Evolutionary conservation across 495 filamentous ascomycete genomes (phyloP).

Genomic region (Aspergillus saccharolyticus): DNA sequence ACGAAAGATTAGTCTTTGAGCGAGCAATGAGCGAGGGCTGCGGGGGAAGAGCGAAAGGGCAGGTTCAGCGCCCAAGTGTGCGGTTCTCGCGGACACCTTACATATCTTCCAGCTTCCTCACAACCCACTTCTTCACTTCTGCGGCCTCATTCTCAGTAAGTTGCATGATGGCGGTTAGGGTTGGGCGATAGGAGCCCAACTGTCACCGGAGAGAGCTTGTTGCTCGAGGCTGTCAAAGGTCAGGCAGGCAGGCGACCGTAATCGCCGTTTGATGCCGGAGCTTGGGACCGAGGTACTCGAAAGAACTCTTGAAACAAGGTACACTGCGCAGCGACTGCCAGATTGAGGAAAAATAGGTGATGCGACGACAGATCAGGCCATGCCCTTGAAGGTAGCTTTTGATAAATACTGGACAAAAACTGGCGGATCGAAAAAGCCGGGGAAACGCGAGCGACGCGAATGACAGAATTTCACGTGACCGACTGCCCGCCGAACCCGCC

Average conservation of each 20-base stretch:
- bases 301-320: background rate
- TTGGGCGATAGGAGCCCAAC: background rate
- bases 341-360: background rate
- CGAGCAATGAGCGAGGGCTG: background rate
- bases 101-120: conserved; percentile 88
- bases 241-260: background rate
- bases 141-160: conserved; percentile 71
- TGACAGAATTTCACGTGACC: conserved; percentile 19
- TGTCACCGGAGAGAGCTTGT: conserved; percentile 1
- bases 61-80: background rate
- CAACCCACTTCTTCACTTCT: conserved; percentile 81
- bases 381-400: background rate
- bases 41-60: too few species aligned
- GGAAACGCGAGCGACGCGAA: conserved; percentile 22
- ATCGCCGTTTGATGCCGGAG: conserved; percentile 2
- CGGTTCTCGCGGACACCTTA: conserved; percentile 39
- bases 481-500: background rate
- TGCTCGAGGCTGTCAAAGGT: background rate
- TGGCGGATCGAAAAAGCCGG: conserved; percentile 15
- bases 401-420: background rate
- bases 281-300: background rate
- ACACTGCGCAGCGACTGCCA: background rate
- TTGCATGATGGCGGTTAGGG: conserved; percentile 51
- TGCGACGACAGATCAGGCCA: conserved; percentile 8
- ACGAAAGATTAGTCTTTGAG: background rate